Evolutionary conservation across 2,329 filamentous ascomycete species (phyloP).

Genomic region (Diaporthe vexans): DNA sequence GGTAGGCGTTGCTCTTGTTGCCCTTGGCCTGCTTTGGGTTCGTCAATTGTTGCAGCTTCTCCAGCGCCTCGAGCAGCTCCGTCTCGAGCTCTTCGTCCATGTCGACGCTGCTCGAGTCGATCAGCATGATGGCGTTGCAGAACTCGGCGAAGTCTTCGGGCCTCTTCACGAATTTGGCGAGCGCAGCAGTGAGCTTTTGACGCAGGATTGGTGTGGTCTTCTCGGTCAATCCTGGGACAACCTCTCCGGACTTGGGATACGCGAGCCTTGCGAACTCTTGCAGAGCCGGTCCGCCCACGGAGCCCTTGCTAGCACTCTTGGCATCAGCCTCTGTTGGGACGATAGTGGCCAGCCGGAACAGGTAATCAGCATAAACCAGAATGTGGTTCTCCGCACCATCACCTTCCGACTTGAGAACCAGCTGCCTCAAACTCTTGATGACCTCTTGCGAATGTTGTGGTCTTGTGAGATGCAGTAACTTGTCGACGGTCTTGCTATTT

Average conservation of each 20-base stretch:
- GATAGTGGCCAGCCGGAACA: conserved; percentile 65
- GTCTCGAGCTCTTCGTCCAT: conserved; percentile 70
- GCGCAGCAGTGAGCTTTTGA: conserved; percentile 69
- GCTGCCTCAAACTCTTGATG: conserved; percentile 36
- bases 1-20: conserved; percentile 59
- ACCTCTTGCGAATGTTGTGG: conserved; percentile 34
- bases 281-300: conserved; percentile 59
- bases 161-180: conserved; percentile 69
- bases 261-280: conserved; percentile 68
- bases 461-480: conserved; percentile 58
- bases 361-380: conserved; percentile 66
- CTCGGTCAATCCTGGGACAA: conserved; percentile 62
- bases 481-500: conserved; percentile 68
- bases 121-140: conserved; percentile 67
- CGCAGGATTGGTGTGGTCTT: conserved; percentile 68
- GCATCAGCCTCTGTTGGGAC: conserved; percentile 47
- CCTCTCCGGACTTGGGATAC: conserved; percentile 63
- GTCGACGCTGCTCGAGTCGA: conserved; percentile 62
- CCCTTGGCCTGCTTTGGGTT: conserved; percentile 54
- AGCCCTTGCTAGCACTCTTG: conserved; percentile 50
- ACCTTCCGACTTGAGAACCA: conserved; percentile 49
- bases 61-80: conserved; percentile 65
- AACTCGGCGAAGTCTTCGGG: conserved; percentile 67
- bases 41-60: conserved; percentile 66
- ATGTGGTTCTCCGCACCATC: conserved; percentile 54